Percentiles rank a stretch among this genome's conserved stretches.
phyloP scores from a whole-genome alignment of 208 protist genomes.

The Trypanosoma vivax region DNA sequence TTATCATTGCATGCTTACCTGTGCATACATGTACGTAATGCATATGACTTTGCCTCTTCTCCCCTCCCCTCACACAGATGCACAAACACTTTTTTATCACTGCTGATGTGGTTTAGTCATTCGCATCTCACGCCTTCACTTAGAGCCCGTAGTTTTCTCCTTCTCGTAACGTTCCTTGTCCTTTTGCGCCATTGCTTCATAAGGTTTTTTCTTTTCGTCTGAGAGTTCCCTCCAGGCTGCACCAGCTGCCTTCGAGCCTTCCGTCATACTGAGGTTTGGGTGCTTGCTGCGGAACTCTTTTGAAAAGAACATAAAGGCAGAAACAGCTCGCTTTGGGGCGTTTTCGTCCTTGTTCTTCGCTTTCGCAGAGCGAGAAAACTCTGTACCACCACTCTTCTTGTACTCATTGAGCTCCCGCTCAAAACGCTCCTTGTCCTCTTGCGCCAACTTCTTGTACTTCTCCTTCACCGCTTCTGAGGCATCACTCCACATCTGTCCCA shows the following conservation, averaged over 20 bases:
- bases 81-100: background rate
- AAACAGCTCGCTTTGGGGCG: conserved; percentile 73
- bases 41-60: too few species aligned
- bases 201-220: conserved; percentile 72
- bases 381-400: conserved; percentile 43
- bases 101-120: too few species aligned
- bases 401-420: conserved; percentile 72
- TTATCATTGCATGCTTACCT: too few species aligned
- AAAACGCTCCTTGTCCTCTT: conserved; percentile 76
- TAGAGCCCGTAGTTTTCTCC: conserved; percentile 23
- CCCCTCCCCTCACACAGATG: background rate
- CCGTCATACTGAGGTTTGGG: conserved; percentile 40
- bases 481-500: conserved; percentile 61
- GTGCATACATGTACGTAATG: too few species aligned
- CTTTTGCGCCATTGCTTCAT: conserved; percentile 63
- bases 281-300: conserved; percentile 64
- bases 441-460: conserved; percentile 62
- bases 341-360: conserved; percentile 74
- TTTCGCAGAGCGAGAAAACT: conserved; percentile 49
- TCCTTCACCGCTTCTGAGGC: conserved; percentile 59
- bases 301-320: conserved; percentile 78
- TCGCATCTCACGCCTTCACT: too few species aligned
- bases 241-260: conserved; percentile 58
- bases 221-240: conserved; percentile 58
- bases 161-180: conserved; percentile 80